phyloP scores from a whole-genome alignment of 1,139 yeast species.

The Protomyces lactucae-debilis region DNA sequence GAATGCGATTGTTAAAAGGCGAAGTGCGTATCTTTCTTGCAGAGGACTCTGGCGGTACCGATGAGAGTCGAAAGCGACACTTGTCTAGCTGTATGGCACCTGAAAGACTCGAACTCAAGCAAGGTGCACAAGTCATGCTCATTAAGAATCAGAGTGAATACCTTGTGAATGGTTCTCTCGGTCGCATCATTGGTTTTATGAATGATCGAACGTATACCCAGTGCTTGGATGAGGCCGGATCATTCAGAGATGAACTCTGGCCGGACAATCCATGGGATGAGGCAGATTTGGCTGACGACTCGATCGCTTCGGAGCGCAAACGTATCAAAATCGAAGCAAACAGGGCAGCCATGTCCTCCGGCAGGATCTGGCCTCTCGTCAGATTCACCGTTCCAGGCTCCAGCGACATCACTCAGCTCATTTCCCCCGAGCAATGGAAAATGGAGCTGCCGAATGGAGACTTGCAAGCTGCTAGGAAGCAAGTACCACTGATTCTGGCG shows the following conservation, averaged over 20 bases:
- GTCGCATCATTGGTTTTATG: conserved; percentile 73
- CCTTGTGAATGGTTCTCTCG: conserved; percentile 88
- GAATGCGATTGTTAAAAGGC: conserved; percentile 53
- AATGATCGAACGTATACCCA: conserved; percentile 50
- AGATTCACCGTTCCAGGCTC: conserved; percentile 68
- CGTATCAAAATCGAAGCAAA: conserved; percentile 17
- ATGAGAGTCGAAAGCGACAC: conserved; percentile 41
- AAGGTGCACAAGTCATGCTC: conserved; percentile 94
- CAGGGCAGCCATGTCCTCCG: conserved; percentile 15
- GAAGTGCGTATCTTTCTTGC: conserved; percentile 50
- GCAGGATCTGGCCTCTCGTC: conserved; percentile 58
- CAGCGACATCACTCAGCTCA: conserved; percentile 52
- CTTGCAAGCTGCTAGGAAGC: conserved; percentile 54
- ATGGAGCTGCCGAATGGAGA: conserved; percentile 57
- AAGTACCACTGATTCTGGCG: conserved; percentile 79
- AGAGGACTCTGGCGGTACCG: conserved; percentile 57
- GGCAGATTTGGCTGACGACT: conserved; percentile 24
- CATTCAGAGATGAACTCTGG: not conserved
- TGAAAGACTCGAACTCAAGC: conserved; percentile 55
- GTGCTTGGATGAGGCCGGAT: conserved; percentile 30
- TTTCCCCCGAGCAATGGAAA: conserved; percentile 69
- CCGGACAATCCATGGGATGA: conserved; percentile 24
- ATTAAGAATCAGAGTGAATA: conserved; percentile 82
- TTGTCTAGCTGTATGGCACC: conserved; percentile 73
- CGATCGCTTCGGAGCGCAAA: conserved; percentile 20